These are phyloP conservation scores for Hyaloperonospora arabidopsidis DNA, from an alignment of 352 stramenopile genomes.

Conservation along the genomic window DNA sequence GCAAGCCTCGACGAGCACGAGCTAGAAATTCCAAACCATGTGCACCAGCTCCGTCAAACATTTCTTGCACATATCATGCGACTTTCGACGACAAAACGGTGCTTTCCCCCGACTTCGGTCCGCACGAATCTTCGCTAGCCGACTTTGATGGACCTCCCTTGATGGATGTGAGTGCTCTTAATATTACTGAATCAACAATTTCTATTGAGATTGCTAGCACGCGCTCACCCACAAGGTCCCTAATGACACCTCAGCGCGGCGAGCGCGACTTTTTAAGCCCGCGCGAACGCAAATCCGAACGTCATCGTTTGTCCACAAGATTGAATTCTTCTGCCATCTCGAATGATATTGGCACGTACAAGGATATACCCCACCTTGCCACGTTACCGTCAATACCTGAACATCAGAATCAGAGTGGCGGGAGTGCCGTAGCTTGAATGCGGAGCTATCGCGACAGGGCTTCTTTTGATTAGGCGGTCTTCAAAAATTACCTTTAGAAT, in stretches of 20 bases:
- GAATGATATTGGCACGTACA: conserved; percentile 64
- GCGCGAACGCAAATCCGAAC: conserved; percentile 18
- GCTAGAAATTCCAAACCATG: conserved; percentile 18
- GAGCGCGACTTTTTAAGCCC: conserved; percentile 14
- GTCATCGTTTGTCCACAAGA: conserved; percentile 36
- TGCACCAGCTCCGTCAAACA: conserved; percentile 22
- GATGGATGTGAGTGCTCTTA: conserved; percentile 35
- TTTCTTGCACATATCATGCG: conserved; percentile 17
- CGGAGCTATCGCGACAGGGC: too few relatives aligned
- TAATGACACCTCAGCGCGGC: conserved; percentile 7
- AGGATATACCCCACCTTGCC: conserved; percentile 16
- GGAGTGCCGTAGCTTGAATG: too few relatives aligned
- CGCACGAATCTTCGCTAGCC: conserved; percentile 18
- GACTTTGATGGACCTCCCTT: conserved; percentile 11
- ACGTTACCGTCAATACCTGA: conserved; percentile 19
- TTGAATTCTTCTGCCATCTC: conserved; percentile 57
- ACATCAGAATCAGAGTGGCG: conserved; percentile 9
- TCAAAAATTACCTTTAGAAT: too few relatives aligned
- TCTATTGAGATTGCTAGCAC: conserved; percentile 16
- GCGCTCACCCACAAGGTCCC: conserved; percentile 5
- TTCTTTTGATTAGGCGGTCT: too few relatives aligned
- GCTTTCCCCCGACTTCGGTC: conserved; percentile 17
- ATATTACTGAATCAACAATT: conserved; percentile 18
- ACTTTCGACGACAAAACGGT: conserved; percentile 17
- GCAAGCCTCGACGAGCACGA: conserved; percentile 26